These are phyloP conservation scores for Pseudogymnoascus sp. DNA, from an alignment of 2,329 filamentous ascomycete genomes.

Conservation along the genomic window DNA sequence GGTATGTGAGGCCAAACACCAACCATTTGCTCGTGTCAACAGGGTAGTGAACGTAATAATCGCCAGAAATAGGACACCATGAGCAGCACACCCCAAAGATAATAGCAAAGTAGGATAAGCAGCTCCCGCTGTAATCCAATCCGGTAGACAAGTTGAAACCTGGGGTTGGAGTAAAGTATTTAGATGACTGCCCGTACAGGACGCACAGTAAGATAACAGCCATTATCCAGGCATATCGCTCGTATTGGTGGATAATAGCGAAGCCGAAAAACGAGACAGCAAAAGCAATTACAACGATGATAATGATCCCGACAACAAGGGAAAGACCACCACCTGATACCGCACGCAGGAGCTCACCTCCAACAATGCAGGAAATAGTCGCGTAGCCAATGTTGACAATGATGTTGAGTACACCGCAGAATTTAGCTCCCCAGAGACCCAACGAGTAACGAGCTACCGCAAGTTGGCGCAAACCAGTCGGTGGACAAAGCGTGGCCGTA, in stretches of 20 bases:
- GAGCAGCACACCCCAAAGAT: slow-evolving; percentile 19
- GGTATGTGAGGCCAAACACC: slow-evolving; percentile 39
- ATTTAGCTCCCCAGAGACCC: slow-evolving; percentile 25
- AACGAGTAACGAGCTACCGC: slow-evolving; percentile 23
- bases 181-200: slow-evolving; percentile 14
- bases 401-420: slow-evolving; percentile 24
- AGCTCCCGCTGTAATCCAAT: slow-evolving; percentile 11
- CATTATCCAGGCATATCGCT: slow-evolving; percentile 48
- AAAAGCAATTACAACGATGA: slow-evolving; percentile 47
- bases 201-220: slow-evolving; percentile 35
- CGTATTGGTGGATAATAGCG: slow-evolving; percentile 45
- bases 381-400: slow-evolving; percentile 44
- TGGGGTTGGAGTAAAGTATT: slow-evolving; percentile 15
- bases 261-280: slow-evolving; percentile 54
- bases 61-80: slow-evolving; percentile 36
- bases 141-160: background rate
- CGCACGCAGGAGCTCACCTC: slow-evolving; percentile 48
- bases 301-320: slow-evolving; percentile 50
- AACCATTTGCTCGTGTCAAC: slow-evolving; percentile 36
- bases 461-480: slow-evolving; percentile 24
- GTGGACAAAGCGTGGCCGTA: slow-evolving; percentile 16
- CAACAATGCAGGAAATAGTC: slow-evolving; percentile 51
- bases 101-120: slow-evolving; percentile 11
- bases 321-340: slow-evolving; percentile 41
- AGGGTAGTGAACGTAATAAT: slow-evolving; percentile 40